Conservation (phyloP, 1,139 yeast genomes). For the Nakaseomyces sp. region DNA sequence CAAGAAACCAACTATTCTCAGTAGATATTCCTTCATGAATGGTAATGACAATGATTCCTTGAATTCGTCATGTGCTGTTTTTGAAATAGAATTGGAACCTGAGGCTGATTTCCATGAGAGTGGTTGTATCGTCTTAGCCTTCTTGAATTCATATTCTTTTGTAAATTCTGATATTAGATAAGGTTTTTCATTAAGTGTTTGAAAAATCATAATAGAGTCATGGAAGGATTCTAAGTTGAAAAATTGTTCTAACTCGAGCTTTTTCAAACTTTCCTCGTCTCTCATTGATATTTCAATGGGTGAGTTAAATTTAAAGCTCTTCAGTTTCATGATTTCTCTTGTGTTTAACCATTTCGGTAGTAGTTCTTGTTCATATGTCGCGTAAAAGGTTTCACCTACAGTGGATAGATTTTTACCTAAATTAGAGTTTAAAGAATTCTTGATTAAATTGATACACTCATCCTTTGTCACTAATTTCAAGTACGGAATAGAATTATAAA, state of each 20-base stretch:
- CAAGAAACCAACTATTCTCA: constrained; percentile 66
- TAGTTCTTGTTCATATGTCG: constrained; percentile 42
- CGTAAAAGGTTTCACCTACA: constrained; percentile 55
- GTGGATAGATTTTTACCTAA: constrained; percentile 51
- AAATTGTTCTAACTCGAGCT: constrained; percentile 26
- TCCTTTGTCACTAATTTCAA: constrained; percentile 67
- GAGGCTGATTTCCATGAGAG: constrained; percentile 34
- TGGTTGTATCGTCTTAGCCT: constrained; percentile 65
- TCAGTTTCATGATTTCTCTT: constrained; percentile 37
- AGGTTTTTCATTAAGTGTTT: constrained; percentile 57
- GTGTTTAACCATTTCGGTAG: constrained; percentile 31
- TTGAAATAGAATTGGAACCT: constrained; percentile 14
- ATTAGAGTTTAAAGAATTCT: constrained; percentile 55
- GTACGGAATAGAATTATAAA: constrained; percentile 68
- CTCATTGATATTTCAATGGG: constrained; percentile 74
- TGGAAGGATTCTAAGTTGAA: constrained; percentile 58
- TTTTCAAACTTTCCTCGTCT: constrained; percentile 31
- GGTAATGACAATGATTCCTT: constrained; percentile 19
- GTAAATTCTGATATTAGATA: constrained; percentile 54
- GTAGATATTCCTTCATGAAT: constrained; percentile 48
- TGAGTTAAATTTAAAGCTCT: constrained; percentile 66
- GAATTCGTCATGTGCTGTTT: constrained; percentile 17
- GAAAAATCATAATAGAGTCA: constrained; percentile 77
- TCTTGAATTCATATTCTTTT: constrained; percentile 66
- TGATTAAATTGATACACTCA: constrained; percentile 66